These are phyloP conservation scores for Heliamphora pulchella DNA, from an alignment of 179 eudicot species.

Conservation along the genomic window DNA sequence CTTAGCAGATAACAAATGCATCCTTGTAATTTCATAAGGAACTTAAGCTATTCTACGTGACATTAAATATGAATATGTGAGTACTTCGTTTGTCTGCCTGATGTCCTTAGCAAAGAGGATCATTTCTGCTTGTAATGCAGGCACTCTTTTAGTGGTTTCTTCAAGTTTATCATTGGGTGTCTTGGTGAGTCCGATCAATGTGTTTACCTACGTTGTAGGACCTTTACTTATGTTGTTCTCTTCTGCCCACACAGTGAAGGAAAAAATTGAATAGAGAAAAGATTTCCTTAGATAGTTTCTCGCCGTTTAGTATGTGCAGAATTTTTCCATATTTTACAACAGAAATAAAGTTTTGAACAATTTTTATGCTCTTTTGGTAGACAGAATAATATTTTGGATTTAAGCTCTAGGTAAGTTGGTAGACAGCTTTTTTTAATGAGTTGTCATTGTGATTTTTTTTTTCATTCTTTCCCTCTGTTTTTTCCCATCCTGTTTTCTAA, in stretches of 20 bases:
- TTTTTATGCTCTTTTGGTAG: too few species aligned
- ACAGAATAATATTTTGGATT: too few species aligned
- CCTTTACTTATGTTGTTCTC: not conserved
- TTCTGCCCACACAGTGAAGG: not conserved
- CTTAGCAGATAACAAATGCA: not conserved
- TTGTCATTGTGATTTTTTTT: not conserved
- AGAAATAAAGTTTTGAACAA: too few species aligned
- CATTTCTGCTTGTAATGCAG: not conserved
- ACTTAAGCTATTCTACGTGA: not conserved
- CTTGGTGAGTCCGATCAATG: not conserved
- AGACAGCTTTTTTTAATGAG: not conserved
- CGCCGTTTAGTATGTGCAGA: not conserved
- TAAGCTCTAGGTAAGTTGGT: too few species aligned
- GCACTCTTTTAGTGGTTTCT: constrained; percentile 11
- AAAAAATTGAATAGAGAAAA: not conserved
- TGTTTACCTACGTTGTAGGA: not conserved
- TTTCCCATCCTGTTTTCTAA: too few species aligned
- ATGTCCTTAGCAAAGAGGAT: not conserved
- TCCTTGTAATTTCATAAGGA: not conserved
- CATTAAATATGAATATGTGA: not conserved
- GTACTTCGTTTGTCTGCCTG: not conserved
- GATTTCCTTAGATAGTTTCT: not conserved
- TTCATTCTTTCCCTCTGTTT: not conserved
- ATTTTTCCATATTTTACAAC: too few species aligned
- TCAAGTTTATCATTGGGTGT: not conserved